Conservation (phyloP, 345 rosid species). For the Firmiana major region DNA sequence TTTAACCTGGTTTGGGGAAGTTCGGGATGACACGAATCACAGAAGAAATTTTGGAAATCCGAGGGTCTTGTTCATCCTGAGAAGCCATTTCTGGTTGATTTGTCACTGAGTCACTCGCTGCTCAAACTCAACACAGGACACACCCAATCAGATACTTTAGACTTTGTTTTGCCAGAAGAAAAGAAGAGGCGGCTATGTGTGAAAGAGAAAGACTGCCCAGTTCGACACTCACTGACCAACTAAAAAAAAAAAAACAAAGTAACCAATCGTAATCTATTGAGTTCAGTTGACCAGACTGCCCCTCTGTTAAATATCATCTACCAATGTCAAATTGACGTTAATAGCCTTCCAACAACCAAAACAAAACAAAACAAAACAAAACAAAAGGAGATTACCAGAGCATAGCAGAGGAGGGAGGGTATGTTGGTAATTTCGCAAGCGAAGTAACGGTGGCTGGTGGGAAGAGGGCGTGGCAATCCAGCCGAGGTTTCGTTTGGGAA, state of each 20-base stretch:
- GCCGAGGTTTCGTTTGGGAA: slow-evolving; percentile 5
- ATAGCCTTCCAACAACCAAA: slow-evolving; percentile 4
- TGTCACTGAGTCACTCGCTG: slow-evolving; percentile 26
- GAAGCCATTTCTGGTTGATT: slow-evolving; percentile 43
- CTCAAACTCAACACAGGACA: slow-evolving; percentile 3
- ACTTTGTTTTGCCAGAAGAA: not conserved
- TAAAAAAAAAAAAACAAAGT: not conserved
- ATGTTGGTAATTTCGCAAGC: slow-evolving; percentile 8
- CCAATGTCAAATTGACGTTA: not conserved
- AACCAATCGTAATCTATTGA: not conserved
- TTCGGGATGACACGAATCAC: slow-evolving; percentile 81
- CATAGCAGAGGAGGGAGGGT: not conserved
- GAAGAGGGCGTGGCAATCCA: slow-evolving; percentile 5
- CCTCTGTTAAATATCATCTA: not conserved
- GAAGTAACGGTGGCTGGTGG: not conserved
- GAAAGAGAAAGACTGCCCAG: not conserved
- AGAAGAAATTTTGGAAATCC: slow-evolving; percentile 59
- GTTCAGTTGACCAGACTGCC: not conserved
- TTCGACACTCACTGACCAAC: not conserved
- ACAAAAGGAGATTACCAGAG: not conserved
- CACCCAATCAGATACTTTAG: slow-evolving; percentile 16
- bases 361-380: not conserved
- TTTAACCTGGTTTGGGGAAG: slow-evolving; percentile 89
- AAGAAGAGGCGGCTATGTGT: not conserved
- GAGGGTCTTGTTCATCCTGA: slow-evolving; percentile 48